These are phyloP conservation scores for Cyberlindnera veronae DNA, from an alignment of 805 yeast species.

Conservation along the genomic window DNA sequence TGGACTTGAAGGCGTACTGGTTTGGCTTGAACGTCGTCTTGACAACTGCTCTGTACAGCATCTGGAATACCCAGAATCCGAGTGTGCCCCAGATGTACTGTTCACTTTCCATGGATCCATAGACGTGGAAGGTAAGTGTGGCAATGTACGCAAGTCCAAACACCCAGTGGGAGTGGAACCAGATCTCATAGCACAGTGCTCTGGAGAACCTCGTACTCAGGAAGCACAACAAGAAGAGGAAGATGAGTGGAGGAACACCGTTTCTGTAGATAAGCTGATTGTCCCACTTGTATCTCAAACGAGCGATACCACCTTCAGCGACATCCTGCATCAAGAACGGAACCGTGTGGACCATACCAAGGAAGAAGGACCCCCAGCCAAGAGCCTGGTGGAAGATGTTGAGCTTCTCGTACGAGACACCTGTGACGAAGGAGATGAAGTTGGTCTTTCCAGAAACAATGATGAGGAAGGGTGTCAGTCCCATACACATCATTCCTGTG, in stretches of 20 bases:
- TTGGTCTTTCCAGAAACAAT: conserved; percentile 52
- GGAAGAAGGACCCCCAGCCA: conserved; percentile 40
- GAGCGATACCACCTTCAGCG: conserved; percentile 45
- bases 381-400: conserved; percentile 44
- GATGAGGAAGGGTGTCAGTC: conserved; percentile 47
- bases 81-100: conserved; percentile 48
- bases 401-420: conserved; percentile 52
- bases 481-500: conserved; percentile 48
- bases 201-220: conserved; percentile 41
- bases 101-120: conserved; percentile 33
- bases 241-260: conserved; percentile 49
- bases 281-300: conserved; percentile 24
- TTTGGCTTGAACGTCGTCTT: conserved; percentile 47
- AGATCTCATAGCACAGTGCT: conserved; percentile 41
- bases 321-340: conserved; percentile 45
- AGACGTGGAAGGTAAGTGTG: conserved; percentile 44
- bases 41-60: conserved; percentile 42
- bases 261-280: conserved; percentile 28
- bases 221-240: conserved; percentile 41
- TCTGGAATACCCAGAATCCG: conserved; percentile 48
- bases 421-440: conserved; percentile 45
- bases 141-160: conserved; percentile 46
- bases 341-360: conserved; percentile 46
- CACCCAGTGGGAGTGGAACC: conserved; percentile 52
- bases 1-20: conserved; percentile 36